These are phyloP conservation scores for Xylaria sp. DNA, from an alignment of 2,329 filamentous ascomycete species.

Conservation along the genomic window DNA sequence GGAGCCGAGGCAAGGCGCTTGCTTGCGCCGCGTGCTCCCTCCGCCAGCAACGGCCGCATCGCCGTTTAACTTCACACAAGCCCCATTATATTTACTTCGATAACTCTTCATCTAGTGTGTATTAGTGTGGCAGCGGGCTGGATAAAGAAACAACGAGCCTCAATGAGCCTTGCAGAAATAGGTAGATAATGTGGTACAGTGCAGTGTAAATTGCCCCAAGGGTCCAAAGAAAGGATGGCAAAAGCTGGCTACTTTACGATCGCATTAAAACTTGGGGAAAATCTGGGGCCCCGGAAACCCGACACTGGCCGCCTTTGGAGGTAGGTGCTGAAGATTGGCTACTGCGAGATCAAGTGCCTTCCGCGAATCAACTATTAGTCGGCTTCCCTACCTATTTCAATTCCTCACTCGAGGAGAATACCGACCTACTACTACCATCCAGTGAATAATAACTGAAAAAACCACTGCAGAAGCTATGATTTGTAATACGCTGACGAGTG, in stretches of 20 bases:
- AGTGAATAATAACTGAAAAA: background rate
- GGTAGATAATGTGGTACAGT: background rate
- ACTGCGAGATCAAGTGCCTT: background rate
- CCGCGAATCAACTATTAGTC: background rate
- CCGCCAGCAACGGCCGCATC: slow-evolving; percentile 17
- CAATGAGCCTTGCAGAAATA: background rate
- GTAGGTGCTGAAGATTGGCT: background rate
- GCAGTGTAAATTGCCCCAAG: background rate
- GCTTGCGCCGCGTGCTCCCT: background rate
- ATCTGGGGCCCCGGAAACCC: slow-evolving; percentile 15
- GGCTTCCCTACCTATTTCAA: background rate
- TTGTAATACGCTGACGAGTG: background rate
- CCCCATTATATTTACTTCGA: background rate
- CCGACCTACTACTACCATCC: background rate
- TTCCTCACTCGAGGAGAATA: background rate
- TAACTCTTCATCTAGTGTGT: background rate
- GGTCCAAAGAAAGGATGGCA: background rate
- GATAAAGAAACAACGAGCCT: background rate
- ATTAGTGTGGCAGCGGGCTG: background rate
- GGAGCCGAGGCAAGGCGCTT: slow-evolving; percentile 16
- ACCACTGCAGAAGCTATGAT: background rate
- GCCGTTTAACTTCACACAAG: background rate
- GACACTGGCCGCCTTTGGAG: background rate
- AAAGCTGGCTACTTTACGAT: background rate
- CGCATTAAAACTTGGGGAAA: slow-evolving; percentile 19